Conservation (phyloP, 306 rosid species). For the Rosa multiflora region DNA sequence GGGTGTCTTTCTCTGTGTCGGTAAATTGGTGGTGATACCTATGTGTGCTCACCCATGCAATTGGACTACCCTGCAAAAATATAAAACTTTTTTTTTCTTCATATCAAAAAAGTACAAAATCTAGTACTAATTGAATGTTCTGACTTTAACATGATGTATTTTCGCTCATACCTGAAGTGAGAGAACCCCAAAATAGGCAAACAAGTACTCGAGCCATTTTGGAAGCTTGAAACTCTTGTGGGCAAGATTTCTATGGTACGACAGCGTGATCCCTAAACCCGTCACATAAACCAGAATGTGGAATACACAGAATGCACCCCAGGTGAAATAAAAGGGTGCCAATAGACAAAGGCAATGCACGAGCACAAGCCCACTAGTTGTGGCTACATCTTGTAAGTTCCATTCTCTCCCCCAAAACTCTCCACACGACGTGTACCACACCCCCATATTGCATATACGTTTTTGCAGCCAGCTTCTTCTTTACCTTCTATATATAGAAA, state of each 20-base stretch:
- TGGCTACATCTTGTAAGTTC: too few species aligned
- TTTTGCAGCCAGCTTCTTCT: too few species aligned
- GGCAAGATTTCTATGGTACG: neutral
- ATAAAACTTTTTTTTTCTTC: too few species aligned
- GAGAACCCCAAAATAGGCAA: slow-evolving; percentile 68
- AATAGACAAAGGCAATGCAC: neutral
- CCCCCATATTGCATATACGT: too few species aligned
- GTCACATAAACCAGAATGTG: neutral
- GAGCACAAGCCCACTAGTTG: neutral
- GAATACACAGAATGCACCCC: neutral
- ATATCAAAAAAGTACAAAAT: neutral
- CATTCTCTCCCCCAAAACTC: too few species aligned
- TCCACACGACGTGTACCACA: too few species aligned
- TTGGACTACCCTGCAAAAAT: slow-evolving; percentile 62
- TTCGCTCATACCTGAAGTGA: slow-evolving; percentile 55
- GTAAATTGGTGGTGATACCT: too few species aligned
- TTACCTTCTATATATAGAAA: too few species aligned
- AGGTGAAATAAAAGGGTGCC: neutral
- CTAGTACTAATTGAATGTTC: neutral
- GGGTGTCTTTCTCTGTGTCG: slow-evolving; percentile 84
- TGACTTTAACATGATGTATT: too few species aligned
- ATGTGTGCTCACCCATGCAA: slow-evolving; percentile 32
- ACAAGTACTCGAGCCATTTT: slow-evolving; percentile 29
- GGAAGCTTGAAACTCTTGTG: neutral
- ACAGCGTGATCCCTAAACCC: neutral